Evolutionary conservation across 2,329 filamentous ascomycete species (phyloP).

Genomic region (Aspergillus proliferans): DNA sequence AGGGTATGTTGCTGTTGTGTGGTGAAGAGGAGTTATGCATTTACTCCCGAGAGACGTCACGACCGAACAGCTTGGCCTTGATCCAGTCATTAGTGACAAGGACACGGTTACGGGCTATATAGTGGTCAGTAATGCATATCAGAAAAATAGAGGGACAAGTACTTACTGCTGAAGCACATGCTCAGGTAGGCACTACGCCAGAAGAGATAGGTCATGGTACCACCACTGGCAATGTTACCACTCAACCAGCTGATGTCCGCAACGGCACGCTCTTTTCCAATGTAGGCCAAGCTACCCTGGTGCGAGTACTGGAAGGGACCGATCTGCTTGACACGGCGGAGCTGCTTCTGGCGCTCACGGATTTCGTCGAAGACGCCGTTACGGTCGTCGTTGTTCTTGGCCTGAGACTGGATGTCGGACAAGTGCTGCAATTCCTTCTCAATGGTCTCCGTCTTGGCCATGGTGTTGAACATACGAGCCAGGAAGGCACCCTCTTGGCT

Average conservation of each 20-base stretch:
- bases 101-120: constrained; percentile 79
- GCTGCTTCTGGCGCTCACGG: constrained; percentile 75
- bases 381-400: constrained; percentile 56
- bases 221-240: constrained; percentile 89
- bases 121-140: constrained; percentile 9
- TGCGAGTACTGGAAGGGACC: constrained; percentile 98
- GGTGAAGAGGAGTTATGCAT: constrained; percentile 2
- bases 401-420: constrained; percentile 58
- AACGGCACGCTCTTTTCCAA: constrained; percentile 95
- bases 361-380: constrained; percentile 65
- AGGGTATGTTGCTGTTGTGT: not conserved
- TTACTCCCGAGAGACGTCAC: constrained; percentile 63
- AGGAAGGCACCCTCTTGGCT: constrained; percentile 94
- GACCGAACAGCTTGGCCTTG: constrained; percentile 94
- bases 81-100: constrained; percentile 91
- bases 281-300: constrained; percentile 94
- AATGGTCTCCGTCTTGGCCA: constrained; percentile 86
- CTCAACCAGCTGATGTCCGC: constrained; percentile 97
- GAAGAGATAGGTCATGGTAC: constrained; percentile 93
- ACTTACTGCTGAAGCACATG: constrained; percentile 99
- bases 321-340: constrained; percentile 85
- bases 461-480: constrained; percentile 94
- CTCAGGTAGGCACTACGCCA: constrained; percentile 97
- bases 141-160: constrained; percentile 1
- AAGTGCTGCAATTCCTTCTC: constrained; percentile 70